Evolutionary conservation across 306 rosid species (phyloP), one percentile per base, ranked within the genome.

Genomic region (Quercus glauca): DNA sequence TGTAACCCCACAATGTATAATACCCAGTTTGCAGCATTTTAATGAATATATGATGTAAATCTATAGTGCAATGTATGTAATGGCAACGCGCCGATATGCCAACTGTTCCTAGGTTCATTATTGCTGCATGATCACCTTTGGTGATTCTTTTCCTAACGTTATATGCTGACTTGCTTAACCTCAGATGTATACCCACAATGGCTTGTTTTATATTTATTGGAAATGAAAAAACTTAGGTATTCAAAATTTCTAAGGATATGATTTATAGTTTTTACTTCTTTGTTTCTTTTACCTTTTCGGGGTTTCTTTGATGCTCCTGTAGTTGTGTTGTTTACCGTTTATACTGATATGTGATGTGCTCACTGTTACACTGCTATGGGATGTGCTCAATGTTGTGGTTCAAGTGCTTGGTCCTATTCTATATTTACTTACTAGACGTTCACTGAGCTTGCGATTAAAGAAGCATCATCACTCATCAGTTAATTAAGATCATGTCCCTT

Each of bases 1-100:
- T 35, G 52, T 12, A 2, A 68, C 75, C 20, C 35, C 45, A 4
- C 55, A 51, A 13, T 51, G 52, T 56, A 31, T 33, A 19, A 83
- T 70, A 73, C 37, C 79, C 63, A 58, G 67, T 55, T 33, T 35
- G 52, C 26, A 71, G 45, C 60, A 33, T 65, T 67, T 28, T 49
- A 61, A 29, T 59, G 69, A 45, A 60, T 56, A 64, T 59, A 35
- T 74, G 83, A 51, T 78, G 77, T 77, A 67, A 73, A 78, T 68
- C 76, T 58, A 73, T 29, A 57, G 73, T 13, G 41, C 20, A 63
- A 15, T 76, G 79, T 17, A 64, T 52, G 73, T 26, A 53, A 65
- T 33, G 41, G 49, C 23, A 52, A 52, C 72, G 52, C 73, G 20
- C 73, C 19, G 43, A 1, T 76, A 55, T 69, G 23, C 75, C 41